Evolutionary conservation across 164 flowering plant species (phyloP).

Genomic region (Aristolochia californica): DNA sequence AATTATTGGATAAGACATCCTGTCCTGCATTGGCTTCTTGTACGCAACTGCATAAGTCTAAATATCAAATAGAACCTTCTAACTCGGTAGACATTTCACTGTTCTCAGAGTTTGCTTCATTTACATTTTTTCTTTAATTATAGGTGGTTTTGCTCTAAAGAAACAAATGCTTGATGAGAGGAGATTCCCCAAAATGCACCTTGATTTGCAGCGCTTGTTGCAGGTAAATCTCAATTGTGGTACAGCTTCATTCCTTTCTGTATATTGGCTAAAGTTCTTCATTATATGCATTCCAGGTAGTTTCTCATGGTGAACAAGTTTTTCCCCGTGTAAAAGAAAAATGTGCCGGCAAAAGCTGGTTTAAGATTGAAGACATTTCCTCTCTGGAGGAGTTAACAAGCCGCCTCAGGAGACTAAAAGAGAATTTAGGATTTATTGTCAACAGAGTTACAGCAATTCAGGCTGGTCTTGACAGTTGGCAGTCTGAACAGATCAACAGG

Average conservation of each 20-base stretch:
- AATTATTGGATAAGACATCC: too few species aligned
- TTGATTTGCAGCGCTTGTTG: slow-evolving; percentile 81
- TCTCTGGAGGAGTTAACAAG: slow-evolving; percentile 79
- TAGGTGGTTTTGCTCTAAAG: slow-evolving; percentile 86
- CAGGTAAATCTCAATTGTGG: slow-evolving; percentile 37
- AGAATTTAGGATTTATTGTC: slow-evolving; percentile 85
- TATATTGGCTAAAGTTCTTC: not conserved
- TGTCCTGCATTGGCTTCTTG: too few species aligned
- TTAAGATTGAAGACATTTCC: slow-evolving; percentile 54
- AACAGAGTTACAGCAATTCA: slow-evolving; percentile 92
- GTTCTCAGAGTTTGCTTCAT: too few species aligned
- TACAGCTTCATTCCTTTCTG: not conserved
- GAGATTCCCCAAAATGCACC: slow-evolving; percentile 95
- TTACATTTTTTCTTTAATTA: not conserved
- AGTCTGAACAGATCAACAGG: slow-evolving; percentile 88
- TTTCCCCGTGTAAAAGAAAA: slow-evolving; percentile 89
- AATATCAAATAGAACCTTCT: too few species aligned
- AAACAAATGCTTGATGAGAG: slow-evolving; percentile 89
- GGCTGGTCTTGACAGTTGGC: slow-evolving; percentile 98
- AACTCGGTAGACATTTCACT: too few species aligned
- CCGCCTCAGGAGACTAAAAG: slow-evolving; percentile 76
- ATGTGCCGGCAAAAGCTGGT: slow-evolving; percentile 80
- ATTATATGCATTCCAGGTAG: slow-evolving; percentile 35
- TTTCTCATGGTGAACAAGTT: slow-evolving; percentile 95
- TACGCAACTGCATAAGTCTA: too few species aligned